A percentile compares a stretch with the other conserved stretches of the same genome.
phyloP scores from a whole-genome alignment of 2,329 filamentous ascomycete genomes.

The Arthrobotrys iridis region DNA sequence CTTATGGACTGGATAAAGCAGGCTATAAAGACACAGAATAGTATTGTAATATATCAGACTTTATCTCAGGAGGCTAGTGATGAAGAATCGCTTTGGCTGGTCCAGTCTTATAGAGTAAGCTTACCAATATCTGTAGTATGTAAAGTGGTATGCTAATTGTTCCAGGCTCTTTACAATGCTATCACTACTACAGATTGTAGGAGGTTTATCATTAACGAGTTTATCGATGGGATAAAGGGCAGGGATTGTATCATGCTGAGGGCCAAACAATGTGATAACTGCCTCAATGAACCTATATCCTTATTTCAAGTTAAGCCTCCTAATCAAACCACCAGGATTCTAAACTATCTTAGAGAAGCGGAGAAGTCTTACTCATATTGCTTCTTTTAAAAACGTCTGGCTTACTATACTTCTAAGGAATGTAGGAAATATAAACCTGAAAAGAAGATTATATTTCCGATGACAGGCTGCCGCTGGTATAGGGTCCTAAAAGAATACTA shows the following conservation, averaged over 20 bases:
- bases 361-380: not conserved
- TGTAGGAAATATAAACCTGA: not conserved
- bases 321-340: not conserved
- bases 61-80: not conserved
- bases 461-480: not conserved
- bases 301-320: not conserved
- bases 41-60: not conserved
- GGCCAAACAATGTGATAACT: not conserved
- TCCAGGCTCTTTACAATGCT: not conserved
- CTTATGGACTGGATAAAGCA: not conserved
- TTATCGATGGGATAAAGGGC: not conserved
- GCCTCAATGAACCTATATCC: not conserved
- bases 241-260: not conserved
- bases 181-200: not conserved
- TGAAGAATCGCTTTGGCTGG: not conserved
- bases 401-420: not conserved
- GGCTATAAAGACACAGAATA: not conserved
- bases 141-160: not conserved
- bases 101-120: not conserved
- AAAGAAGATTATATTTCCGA: not conserved
- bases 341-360: not conserved
- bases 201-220: not conserved
- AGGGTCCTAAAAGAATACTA: not conserved
- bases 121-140: not conserved
- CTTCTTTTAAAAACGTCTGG: not conserved